Conservation (phyloP, 768 basidiomycete genomes). For the Lentinula sp. region DNA sequence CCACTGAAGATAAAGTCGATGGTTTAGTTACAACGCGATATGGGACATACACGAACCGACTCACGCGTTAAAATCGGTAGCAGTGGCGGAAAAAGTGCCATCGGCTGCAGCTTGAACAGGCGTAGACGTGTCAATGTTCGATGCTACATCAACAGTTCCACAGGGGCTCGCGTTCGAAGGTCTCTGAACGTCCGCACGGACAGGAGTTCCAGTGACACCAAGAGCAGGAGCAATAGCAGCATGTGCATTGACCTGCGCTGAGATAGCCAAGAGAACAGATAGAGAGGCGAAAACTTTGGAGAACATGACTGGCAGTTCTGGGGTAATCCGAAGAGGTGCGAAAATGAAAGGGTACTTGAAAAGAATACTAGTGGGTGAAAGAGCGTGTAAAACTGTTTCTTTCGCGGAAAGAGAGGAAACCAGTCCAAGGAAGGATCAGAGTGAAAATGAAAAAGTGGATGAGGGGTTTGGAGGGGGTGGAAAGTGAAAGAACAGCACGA, state of each 20-base stretch:
- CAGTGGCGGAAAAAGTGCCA: conserved; percentile 21
- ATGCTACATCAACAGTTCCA: conserved; percentile 11
- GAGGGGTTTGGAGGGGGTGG: not conserved
- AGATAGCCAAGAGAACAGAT: not conserved
- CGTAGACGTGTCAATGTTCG: conserved; percentile 14
- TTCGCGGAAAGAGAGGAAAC: conserved; percentile 6
- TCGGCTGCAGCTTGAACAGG: conserved; percentile 16
- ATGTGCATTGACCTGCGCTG: conserved; percentile 1
- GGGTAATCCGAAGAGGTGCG: not conserved
- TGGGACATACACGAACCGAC: conserved; percentile 3
- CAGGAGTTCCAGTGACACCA: conserved; percentile 10
- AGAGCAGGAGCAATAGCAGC: not conserved
- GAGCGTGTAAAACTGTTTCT: conserved; percentile 3
- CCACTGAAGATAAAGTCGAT: conserved; percentile 4
- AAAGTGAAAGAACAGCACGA: not conserved
- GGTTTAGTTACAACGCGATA: no score
- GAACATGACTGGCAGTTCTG: conserved; percentile 7
- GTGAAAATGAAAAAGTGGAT: not conserved
- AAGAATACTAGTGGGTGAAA: not conserved
- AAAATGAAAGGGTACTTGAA: not conserved
- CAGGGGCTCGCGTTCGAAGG: conserved; percentile 13
- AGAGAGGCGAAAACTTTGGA: conserved; percentile 3
- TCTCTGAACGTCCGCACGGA: conserved; percentile 14
- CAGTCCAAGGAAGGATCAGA: conserved; percentile 1
- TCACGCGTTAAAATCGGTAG: conserved; percentile 30